Evolutionary conservation across 75 land plant genomes (phyloP).

Genomic region (Ceratopteris richardii): DNA sequence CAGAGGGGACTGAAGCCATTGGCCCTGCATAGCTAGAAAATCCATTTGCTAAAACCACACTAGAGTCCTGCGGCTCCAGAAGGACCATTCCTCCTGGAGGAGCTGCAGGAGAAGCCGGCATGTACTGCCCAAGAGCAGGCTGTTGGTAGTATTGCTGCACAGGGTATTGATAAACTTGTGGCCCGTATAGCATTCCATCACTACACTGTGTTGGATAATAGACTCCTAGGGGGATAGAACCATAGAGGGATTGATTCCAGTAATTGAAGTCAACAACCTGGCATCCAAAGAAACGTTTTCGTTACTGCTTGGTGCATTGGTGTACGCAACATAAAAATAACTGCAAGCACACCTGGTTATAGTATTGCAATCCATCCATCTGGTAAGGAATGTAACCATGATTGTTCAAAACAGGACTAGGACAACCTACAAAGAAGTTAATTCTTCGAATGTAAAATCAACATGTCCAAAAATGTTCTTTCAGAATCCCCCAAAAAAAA

Average conservation of each 20-base stretch:
- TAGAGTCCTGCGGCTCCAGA: neutral
- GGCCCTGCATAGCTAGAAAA: neutral
- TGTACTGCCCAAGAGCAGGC: neutral
- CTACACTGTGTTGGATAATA: neutral
- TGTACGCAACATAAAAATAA: too few species aligned
- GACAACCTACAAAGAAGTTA: neutral
- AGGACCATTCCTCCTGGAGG: neutral
- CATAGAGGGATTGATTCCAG: neutral
- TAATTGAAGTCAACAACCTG: neutral
- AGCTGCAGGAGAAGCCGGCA: too few species aligned
- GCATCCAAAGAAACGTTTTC: too few species aligned
- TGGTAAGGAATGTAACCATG: slow-evolving; percentile 1
- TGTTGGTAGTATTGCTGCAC: neutral
- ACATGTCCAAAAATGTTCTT: neutral
- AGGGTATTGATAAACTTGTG: slow-evolving; percentile 5
- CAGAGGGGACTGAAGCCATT: neutral
- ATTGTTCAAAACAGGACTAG: neutral
- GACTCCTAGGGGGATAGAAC: neutral
- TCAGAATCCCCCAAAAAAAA: neutral
- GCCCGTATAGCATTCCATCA: neutral
- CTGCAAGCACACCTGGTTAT: neutral
- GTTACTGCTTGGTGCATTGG: too few species aligned
- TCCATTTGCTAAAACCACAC: slow-evolving; percentile 1
- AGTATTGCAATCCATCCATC: slow-evolving; percentile 1
- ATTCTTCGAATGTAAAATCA: neutral